These are phyloP conservation scores for Xanthoconium separans DNA, from an alignment of 1,284 basidiomycete genomes.

Conservation along the genomic window DNA sequence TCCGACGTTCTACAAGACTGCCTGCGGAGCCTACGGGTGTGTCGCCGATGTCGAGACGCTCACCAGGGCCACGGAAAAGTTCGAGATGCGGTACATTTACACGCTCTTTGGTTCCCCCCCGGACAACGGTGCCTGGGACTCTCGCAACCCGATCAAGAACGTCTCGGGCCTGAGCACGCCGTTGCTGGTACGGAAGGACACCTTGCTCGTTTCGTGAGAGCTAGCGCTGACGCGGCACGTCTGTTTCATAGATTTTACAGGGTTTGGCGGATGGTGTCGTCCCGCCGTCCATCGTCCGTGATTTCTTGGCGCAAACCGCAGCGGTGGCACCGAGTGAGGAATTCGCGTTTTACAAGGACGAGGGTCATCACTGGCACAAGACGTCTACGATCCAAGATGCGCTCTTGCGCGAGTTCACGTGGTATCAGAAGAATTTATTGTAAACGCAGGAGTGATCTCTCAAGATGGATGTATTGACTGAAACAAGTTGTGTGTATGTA, in stretches of 20 bases:
- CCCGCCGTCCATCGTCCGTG: conserved; percentile 52
- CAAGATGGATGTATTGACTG: too few relatives aligned
- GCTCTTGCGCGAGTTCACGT: conserved; percentile 43
- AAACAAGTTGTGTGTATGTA: too few relatives aligned
- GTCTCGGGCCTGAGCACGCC: conserved; percentile 7
- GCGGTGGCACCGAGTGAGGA: background rate
- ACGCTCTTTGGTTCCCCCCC: conserved; percentile 51
- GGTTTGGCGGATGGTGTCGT: conserved; percentile 58
- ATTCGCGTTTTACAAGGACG: conserved; percentile 47
- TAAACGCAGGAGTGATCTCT: background rate
- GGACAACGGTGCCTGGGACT: conserved; percentile 1
- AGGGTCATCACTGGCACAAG: conserved; percentile 56
- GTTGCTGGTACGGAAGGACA: conserved; percentile 15
- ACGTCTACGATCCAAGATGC: conserved; percentile 45
- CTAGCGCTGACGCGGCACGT: background rate
- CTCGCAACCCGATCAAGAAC: conserved; percentile 15
- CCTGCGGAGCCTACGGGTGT: conserved; percentile 48
- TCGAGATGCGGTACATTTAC: conserved; percentile 51
- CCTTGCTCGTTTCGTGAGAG: background rate
- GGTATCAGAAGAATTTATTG: conserved; percentile 36
- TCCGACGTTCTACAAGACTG: conserved; percentile 16
- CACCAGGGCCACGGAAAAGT: conserved; percentile 60
- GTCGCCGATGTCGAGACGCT: conserved; percentile 51
- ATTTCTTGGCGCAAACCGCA: conserved; percentile 43
- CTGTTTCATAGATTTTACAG: conserved; percentile 47